Conservation (phyloP, 1,284 basidiomycete genomes). For the Lignosus rhinocerotis region DNA sequence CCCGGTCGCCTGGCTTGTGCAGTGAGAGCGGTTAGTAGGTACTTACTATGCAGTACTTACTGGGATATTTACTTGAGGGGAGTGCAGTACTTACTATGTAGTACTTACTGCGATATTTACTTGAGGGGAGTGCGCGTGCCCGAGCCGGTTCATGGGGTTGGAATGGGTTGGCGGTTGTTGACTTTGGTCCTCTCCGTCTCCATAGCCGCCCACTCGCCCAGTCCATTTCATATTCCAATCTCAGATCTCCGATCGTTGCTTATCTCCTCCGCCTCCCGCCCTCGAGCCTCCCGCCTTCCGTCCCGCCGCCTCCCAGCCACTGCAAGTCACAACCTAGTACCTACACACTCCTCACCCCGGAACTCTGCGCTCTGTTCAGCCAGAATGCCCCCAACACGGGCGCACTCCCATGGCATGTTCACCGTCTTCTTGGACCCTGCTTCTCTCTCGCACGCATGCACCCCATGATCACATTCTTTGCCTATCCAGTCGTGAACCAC, state of each 20-base stretch:
- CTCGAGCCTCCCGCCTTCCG: constrained; percentile 8
- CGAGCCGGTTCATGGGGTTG: too few species aligned
- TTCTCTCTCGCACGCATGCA: constrained; percentile 24
- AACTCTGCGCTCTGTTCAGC: background rate
- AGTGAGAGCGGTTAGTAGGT: too few species aligned
- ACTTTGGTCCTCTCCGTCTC: constrained; percentile 11
- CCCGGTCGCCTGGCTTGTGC: constrained; percentile 13
- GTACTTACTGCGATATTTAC: too few species aligned
- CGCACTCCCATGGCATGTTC: constrained; percentile 17
- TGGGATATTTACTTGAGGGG: too few species aligned
- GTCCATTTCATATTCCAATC: constrained; percentile 23
- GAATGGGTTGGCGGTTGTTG: too few species aligned
- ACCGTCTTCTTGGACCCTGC: constrained; percentile 15
- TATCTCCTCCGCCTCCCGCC: constrained; percentile 24
- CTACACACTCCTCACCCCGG: background rate
- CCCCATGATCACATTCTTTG: constrained; percentile 24
- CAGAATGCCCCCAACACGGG: background rate
- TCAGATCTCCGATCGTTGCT: constrained; percentile 23
- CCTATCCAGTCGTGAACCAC: constrained; percentile 21
- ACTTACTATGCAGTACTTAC: too few species aligned
- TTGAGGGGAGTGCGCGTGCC: too few species aligned
- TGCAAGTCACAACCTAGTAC: constrained; percentile 5
- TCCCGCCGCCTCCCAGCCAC: constrained; percentile 7
- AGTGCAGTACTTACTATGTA: too few species aligned
- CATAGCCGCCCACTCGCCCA: constrained; percentile 9